phyloP scores from a whole-genome alignment of 345 rosid species.

The Fremontodendron californicum region DNA sequence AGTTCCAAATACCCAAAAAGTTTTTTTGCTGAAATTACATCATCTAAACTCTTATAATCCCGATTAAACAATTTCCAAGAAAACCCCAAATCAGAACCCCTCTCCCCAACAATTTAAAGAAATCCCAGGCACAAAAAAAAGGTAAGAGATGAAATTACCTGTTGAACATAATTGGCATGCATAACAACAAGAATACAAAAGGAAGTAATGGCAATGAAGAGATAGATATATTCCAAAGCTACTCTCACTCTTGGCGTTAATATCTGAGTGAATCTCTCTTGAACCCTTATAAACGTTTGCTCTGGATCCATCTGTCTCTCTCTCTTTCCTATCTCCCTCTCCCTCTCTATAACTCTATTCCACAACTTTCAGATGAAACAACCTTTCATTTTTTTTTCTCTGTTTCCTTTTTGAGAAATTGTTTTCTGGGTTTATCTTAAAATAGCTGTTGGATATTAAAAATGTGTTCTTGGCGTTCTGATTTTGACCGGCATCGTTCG shows the following conservation, averaged over 20 bases:
- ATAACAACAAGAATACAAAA: slow-evolving; percentile 88
- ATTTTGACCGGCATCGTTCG: neutral
- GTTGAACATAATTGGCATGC: slow-evolving; percentile 99
- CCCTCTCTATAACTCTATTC: neutral
- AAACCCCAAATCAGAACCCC: neutral
- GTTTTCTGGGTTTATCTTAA: neutral
- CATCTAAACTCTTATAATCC: neutral
- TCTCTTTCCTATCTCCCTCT: neutral
- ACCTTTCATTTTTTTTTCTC: neutral
- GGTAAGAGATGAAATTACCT: slow-evolving; percentile 35
- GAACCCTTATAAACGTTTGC: slow-evolving; percentile 76
- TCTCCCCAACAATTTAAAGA: neutral
- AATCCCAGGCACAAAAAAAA: neutral
- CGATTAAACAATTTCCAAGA: neutral
- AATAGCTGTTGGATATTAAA: neutral
- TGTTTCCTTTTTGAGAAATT: neutral
- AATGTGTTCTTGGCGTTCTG: neutral
- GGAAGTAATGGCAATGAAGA: slow-evolving; percentile 72
- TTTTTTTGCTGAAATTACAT: neutral
- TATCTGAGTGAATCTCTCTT: slow-evolving; percentile 87
- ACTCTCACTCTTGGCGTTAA: slow-evolving; percentile 74
- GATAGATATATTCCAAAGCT: slow-evolving; percentile 74
- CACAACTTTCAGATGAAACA: neutral
- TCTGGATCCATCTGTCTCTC: slow-evolving; percentile 77
- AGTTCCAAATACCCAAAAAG: neutral